Evolutionary conservation across 768 basidiomycete genomes (phyloP), one percentile per base, ranked within the genome.

Genomic region (Tulasnella sp.): DNA sequence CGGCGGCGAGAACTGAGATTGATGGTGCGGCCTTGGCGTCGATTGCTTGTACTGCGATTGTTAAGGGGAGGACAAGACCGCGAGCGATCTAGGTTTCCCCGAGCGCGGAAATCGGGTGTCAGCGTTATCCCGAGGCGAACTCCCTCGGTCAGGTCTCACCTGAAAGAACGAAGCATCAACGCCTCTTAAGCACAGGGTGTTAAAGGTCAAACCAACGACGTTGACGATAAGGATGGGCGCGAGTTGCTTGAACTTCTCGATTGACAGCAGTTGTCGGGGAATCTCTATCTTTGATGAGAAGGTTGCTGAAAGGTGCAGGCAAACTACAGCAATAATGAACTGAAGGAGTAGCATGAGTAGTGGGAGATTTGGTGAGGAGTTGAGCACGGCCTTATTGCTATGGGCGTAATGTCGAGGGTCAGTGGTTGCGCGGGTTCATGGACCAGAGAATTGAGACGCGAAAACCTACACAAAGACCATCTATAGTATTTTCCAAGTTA

Each of bases 141-240:
- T 75, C 75, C 39, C 44, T 72, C 39, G 61, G 61, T 76, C 48
- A 39, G 18, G 57, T 26, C 82, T 48, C 80, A 91, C 91, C 87
- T 93, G 92, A 84, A 93, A 94, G 83, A 91, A 94, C 0, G 91
- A 90, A 2, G 93, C 92, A 77, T 94, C 93, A 26, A 94, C 92
- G 75, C 89, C 90, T 37, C 92, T 87, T 75, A 94, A 85, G 81
- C 93, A 94, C 6, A 93, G 87, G 0, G 90, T 93, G 80, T 93
- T 93, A 86, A 93, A 93, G 0, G 92, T 88, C 5, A 94, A 86
- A 0, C 93, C 92, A 9, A 90, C 84, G n/a, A 92, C 89, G 81
- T 92, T 92, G 67, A 92, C 90, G 1, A 81, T 44, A 80, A 92
- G 88, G 11, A 92, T 89, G 3, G 91, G 90, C 2, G 87, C 80